These are phyloP conservation scores for Yamadazyma friedrichii DNA, from an alignment of 1,139 yeast genomes.

Conservation along the genomic window DNA sequence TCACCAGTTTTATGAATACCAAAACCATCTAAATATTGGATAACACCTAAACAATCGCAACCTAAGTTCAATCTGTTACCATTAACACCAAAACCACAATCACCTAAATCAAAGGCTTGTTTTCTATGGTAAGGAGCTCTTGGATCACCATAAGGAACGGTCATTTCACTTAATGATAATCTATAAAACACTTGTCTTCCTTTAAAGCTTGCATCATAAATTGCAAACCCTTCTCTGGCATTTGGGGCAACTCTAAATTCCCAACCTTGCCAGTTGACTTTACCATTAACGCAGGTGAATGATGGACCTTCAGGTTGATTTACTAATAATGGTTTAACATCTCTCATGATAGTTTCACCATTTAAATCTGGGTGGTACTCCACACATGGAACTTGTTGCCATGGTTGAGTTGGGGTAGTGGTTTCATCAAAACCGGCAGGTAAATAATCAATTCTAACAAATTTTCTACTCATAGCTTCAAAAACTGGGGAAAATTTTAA, in stretches of 20 bases:
- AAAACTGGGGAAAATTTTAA: slow-evolving; percentile 80
- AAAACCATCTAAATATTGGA: slow-evolving; percentile 72
- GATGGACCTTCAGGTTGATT: slow-evolving; percentile 88
- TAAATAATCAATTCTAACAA: slow-evolving; percentile 74
- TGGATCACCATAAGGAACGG: slow-evolving; percentile 91
- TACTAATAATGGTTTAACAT: slow-evolving; percentile 73
- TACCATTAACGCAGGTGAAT: slow-evolving; percentile 51
- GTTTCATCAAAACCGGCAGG: slow-evolving; percentile 72
- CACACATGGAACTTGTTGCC: slow-evolving; percentile 60
- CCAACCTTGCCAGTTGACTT: slow-evolving; percentile 88
- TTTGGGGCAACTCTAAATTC: slow-evolving; percentile 74
- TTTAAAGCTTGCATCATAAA: slow-evolving; percentile 75
- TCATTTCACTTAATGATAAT: slow-evolving; percentile 81
- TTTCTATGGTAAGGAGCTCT: slow-evolving; percentile 89
- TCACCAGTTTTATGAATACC: slow-evolving; percentile 63
- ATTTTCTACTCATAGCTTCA: slow-evolving; percentile 62
- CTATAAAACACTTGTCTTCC: slow-evolving; percentile 83
- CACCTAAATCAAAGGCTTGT: slow-evolving; percentile 91
- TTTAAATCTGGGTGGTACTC: slow-evolving; percentile 77
- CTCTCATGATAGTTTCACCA: slow-evolving; percentile 52
- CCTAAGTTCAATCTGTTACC: slow-evolving; percentile 78
- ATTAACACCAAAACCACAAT: slow-evolving; percentile 81
- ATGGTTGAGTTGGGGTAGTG: slow-evolving; percentile 55
- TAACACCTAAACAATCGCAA: slow-evolving; percentile 87
- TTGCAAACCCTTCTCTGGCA: slow-evolving; percentile 81